phyloP scores from a whole-genome alignment of 1,284 basidiomycete species.

The Coniophora puteana region DNA sequence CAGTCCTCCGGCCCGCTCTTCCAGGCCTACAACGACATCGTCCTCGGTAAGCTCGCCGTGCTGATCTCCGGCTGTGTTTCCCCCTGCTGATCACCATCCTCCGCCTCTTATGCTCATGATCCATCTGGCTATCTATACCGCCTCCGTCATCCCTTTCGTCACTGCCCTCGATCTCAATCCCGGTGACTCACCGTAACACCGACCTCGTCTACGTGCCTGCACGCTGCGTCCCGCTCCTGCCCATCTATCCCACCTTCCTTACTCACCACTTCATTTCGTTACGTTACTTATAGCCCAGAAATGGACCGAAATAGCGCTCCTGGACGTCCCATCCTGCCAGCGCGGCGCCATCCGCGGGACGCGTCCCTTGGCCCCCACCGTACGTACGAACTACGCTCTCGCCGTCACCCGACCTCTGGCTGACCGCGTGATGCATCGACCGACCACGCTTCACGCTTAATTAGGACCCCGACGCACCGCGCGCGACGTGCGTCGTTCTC shows the following conservation, averaged over 20 bases:
- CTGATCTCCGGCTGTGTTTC: neutral
- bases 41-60: conserved; percentile 36
- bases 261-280: neutral
- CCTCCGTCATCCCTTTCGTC: too few relatives aligned
- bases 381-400: conserved; percentile 30
- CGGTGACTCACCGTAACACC: too few relatives aligned
- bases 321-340: conserved; percentile 54
- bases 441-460: conserved; percentile 32
- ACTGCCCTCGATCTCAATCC: too few relatives aligned
- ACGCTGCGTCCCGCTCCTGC: neutral
- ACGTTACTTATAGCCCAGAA: conserved; percentile 49
- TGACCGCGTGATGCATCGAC: too few relatives aligned
- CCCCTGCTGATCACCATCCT: too few relatives aligned
- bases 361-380: conserved; percentile 50
- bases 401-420: neutral
- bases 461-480: conserved; percentile 18
- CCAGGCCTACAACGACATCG: conserved; percentile 60
- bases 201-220: neutral
- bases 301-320: conserved; percentile 60
- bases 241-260: neutral
- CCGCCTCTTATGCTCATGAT: too few relatives aligned
- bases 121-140: too few relatives aligned
- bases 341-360: conserved; percentile 60
- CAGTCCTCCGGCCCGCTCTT: conserved; percentile 46
- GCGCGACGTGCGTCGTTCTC: conserved; percentile 44